Conservation (phyloP, 2,329 filamentous ascomycete genomes). For the Ophiocordyceps sinensis region DNA sequence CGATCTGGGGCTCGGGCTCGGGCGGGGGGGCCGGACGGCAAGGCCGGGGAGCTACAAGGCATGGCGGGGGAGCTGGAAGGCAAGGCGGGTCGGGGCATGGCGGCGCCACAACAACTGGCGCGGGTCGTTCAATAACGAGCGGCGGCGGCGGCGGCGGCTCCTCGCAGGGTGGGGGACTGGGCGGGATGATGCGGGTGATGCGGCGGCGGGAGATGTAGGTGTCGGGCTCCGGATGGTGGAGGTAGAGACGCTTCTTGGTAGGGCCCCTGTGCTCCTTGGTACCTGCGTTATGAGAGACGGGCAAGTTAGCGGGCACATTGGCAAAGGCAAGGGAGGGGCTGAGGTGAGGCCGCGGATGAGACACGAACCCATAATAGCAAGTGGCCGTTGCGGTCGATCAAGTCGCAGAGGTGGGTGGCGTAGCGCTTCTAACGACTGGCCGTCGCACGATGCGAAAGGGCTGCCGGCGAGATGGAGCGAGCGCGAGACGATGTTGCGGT, state of each 20-base stretch:
- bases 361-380: not conserved
- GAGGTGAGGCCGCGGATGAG: not conserved
- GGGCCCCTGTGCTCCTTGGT: slow-evolving; percentile 11
- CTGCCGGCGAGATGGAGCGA: too few species aligned
- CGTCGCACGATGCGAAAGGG: too few species aligned
- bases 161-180: slow-evolving; percentile 1
- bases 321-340: not conserved
- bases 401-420: slow-evolving; percentile 1
- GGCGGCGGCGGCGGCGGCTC: slow-evolving; percentile 7
- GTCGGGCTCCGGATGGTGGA: slow-evolving; percentile 24
- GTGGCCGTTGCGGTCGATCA: too few species aligned
- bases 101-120: slow-evolving; percentile 1
- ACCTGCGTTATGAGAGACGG: slow-evolving; percentile 7
- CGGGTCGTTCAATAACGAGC: slow-evolving; percentile 4
- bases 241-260: slow-evolving; percentile 27
- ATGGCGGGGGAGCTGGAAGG: slow-evolving; percentile 5
- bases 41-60: slow-evolving; percentile 5
- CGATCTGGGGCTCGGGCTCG: slow-evolving; percentile 16
- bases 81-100: slow-evolving; percentile 3
- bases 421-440: too few species aligned
- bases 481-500: too few species aligned
- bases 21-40: slow-evolving; percentile 8
- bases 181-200: slow-evolving; percentile 24
- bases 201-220: slow-evolving; percentile 19
- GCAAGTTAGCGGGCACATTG: slow-evolving; percentile 8